Percentiles rank a stretch among this genome's conserved stretches.
These are phyloP conservation scores for Echria macrotheca DNA, from an alignment of 495 filamentous ascomycete species.

Conservation along the genomic window DNA sequence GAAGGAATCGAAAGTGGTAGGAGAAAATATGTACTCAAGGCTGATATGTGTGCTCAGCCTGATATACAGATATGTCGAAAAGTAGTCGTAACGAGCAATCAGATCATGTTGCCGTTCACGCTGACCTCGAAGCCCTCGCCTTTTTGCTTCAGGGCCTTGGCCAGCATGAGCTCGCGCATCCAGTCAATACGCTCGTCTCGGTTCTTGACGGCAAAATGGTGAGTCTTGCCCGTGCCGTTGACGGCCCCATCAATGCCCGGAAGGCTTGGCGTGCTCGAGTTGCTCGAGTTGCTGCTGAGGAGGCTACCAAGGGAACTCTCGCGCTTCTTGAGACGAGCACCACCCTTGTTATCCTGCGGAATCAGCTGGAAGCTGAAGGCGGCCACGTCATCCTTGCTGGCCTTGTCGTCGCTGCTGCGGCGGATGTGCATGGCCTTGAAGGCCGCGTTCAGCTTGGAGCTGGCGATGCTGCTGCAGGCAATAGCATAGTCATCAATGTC, in stretches of 20 bases:
- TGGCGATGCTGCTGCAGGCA: conserved; percentile 71
- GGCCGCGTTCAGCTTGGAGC: conserved; percentile 76
- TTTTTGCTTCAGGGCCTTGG: conserved; percentile 80
- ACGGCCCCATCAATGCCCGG: conserved; percentile 29
- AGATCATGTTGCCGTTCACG: conserved; percentile 78
- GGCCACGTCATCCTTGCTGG: conserved; percentile 42
- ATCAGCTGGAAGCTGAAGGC: conserved; percentile 91
- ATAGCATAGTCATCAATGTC: conserved; percentile 95
- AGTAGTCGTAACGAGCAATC: not conserved
- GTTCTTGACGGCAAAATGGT: conserved; percentile 85
- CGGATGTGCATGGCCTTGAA: conserved; percentile 77
- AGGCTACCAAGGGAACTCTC: conserved; percentile 29
- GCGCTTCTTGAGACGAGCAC: conserved; percentile 38
- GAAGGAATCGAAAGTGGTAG: not conserved
- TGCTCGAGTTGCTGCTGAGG: conserved; percentile 5
- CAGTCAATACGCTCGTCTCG: conserved; percentile 92
- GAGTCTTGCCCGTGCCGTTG: conserved; percentile 70
- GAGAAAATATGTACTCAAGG: not conserved
- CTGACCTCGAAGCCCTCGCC: conserved; percentile 73
- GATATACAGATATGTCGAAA: no score
- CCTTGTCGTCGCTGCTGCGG: conserved; percentile 46
- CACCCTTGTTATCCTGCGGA: conserved; percentile 57
- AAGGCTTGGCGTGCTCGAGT: conserved; percentile 2
- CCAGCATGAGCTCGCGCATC: conserved; percentile 98
- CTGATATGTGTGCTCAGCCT: not conserved